Percentiles rank a stretch among this genome's conserved stretches.
phyloP scores from a whole-genome alignment of 352 stramenopile genomes.

The Phytophthora palmivora region DNA sequence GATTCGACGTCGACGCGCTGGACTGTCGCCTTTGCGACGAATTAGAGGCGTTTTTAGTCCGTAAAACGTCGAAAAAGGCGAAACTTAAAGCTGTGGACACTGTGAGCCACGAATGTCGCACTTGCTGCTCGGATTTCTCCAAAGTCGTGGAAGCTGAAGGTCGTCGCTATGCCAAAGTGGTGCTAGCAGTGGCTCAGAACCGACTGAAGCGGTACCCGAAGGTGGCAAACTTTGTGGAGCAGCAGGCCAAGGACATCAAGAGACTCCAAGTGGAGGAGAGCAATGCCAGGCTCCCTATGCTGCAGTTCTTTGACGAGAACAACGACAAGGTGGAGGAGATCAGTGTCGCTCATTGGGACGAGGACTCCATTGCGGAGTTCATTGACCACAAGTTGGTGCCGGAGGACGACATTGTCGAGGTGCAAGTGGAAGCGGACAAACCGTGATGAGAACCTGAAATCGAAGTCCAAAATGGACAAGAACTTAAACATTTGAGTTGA shows the following conservation, averaged over 20 bases:
- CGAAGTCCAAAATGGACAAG: not conserved
- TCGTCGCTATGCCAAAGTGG: slow-evolving; percentile 49
- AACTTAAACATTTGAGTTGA: too few species aligned
- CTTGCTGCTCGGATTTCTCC: slow-evolving; percentile 63
- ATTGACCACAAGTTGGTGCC: slow-evolving; percentile 64
- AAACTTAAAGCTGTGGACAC: slow-evolving; percentile 5
- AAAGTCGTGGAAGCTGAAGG: slow-evolving; percentile 38
- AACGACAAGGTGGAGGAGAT: slow-evolving; percentile 67
- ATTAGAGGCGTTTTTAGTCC: slow-evolving; percentile 45
- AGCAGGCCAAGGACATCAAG: slow-evolving; percentile 50
- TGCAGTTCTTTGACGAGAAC: slow-evolving; percentile 69
- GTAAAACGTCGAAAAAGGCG: slow-evolving; percentile 2
- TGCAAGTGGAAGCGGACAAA: slow-evolving; percentile 33
- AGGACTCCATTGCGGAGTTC: slow-evolving; percentile 78
- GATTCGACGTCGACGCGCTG: slow-evolving; percentile 66
- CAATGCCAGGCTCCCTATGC: slow-evolving; percentile 52
- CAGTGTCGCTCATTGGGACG: slow-evolving; percentile 78
- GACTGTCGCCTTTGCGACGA: slow-evolving; percentile 69
- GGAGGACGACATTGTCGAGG: slow-evolving; percentile 31
- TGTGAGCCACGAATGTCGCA: slow-evolving; percentile 42
- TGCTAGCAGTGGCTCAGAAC: slow-evolving; percentile 59
- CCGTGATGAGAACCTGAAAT: slow-evolving; percentile 13
- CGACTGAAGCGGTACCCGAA: slow-evolving; percentile 72
- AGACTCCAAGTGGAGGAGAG: slow-evolving; percentile 62
- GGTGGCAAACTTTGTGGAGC: slow-evolving; percentile 71